Evolutionary conservation across 2,329 filamentous ascomycete species (phyloP).

Genomic region (Colletotrichum neosansevieriae): DNA sequence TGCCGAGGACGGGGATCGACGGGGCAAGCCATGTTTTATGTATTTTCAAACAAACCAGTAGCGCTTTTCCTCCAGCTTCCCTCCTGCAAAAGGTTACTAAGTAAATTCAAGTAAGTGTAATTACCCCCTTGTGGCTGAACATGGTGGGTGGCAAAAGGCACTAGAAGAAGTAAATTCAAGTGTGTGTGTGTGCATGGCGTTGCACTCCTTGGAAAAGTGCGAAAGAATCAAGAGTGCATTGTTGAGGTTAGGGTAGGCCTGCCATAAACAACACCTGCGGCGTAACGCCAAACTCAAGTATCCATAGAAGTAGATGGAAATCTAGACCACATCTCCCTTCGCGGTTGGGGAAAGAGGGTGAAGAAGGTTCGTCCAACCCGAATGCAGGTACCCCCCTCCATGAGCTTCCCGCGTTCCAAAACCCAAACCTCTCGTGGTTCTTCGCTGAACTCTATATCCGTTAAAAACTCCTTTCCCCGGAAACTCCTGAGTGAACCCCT

Average conservation of each 20-base stretch:
- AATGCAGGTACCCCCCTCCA: background rate
- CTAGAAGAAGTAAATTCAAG: too few species aligned
- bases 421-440: background rate
- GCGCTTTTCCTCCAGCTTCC: too few species aligned
- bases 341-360: too few species aligned
- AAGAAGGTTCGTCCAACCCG: background rate
- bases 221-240: background rate
- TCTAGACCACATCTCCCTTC: background rate
- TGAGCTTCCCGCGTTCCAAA: constrained; percentile 4
- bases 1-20: background rate
- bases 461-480: background rate
- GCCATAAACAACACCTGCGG: background rate
- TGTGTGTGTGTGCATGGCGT: too few species aligned
- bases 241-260: background rate
- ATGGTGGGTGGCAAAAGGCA: too few species aligned
- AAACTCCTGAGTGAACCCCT: background rate
- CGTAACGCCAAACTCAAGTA: background rate
- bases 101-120: too few species aligned
- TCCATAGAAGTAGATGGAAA: background rate
- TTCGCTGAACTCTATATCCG: background rate
- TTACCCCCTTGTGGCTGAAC: too few species aligned
- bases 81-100: too few species aligned
- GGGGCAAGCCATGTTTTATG: background rate
- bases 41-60: too few species aligned
- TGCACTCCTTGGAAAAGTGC: too few species aligned